These are phyloP conservation scores for Aspergillus diversus DNA, from an alignment of 495 filamentous ascomycete genomes.

Conservation along the genomic window DNA sequence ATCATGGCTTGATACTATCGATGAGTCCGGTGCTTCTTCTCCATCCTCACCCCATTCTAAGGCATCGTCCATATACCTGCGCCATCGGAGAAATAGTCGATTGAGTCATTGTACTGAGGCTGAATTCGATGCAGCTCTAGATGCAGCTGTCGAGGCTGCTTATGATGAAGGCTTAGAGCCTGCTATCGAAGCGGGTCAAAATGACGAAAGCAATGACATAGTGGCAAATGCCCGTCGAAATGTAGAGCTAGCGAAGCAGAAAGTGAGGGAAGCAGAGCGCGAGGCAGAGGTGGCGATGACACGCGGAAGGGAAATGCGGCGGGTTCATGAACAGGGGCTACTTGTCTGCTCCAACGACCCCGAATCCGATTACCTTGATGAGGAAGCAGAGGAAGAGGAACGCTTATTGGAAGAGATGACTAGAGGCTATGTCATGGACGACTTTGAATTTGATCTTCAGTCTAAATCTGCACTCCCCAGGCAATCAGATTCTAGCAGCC, in stretches of 20 bases:
- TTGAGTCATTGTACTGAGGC: conserved; percentile 81
- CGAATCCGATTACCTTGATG: conserved; percentile 59
- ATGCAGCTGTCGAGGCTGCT: conserved; percentile 94
- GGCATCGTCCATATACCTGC: conserved; percentile 68
- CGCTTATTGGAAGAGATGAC: conserved; percentile 92
- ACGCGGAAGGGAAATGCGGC: conserved; percentile 45
- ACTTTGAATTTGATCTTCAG: conserved; percentile 78
- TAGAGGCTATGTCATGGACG: conserved; percentile 81
- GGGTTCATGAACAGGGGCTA: conserved; percentile 37
- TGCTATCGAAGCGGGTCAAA: conserved; percentile 49
- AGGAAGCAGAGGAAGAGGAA: conserved; percentile 90
- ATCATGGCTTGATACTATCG: conserved; percentile 96
- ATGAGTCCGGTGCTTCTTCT: conserved; percentile 86
- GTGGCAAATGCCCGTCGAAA: conserved; percentile 65
- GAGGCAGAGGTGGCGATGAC: conserved; percentile 70
- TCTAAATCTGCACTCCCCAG: conserved; percentile 79
- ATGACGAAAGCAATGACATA: conserved; percentile 45
- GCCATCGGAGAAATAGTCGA: conserved; percentile 66
- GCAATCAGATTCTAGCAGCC: conserved; percentile 85
- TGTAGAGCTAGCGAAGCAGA: conserved; percentile 78
- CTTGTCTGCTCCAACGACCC: conserved; percentile 37
- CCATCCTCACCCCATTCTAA: conserved; percentile 81
- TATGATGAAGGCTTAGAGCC: conserved; percentile 93
- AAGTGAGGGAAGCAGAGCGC: conserved; percentile 74
- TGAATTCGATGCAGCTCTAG: conserved; percentile 92